Evolutionary conservation across 2,329 filamentous ascomycete species (phyloP).

Genomic region (Phoma sp.): DNA sequence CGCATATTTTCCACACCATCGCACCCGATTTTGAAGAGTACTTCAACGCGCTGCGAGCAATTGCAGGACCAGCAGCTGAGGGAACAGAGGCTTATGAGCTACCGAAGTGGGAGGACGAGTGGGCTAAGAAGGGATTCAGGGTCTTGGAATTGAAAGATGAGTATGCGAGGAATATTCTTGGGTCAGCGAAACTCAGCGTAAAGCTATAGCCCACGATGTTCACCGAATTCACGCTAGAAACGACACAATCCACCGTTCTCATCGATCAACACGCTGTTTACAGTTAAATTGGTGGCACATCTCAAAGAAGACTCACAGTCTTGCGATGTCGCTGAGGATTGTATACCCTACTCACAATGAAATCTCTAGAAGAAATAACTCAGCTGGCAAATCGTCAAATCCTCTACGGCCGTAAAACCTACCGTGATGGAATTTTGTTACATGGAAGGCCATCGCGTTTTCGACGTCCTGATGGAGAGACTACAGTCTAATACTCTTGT

Average conservation of each 20-base stretch:
- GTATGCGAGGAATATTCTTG: conserved; percentile 1
- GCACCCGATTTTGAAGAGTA: conserved; percentile 70
- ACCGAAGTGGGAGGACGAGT: conserved; percentile 2
- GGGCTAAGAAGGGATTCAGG: conserved; percentile 5
- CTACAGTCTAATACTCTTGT: no score
- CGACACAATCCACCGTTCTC: neutral
- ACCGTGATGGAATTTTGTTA: no score
- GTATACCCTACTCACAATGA: no score
- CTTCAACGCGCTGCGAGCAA: conserved; percentile 61
- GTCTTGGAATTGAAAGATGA: conserved; percentile 12
- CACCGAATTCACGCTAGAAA: no score
- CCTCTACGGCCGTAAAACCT: no score
- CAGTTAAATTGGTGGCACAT: neutral
- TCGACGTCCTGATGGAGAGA: no score
- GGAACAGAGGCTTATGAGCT: conserved; percentile 11
- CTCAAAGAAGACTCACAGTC: neutral
- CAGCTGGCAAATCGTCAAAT: no score
- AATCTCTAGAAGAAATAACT: no score
- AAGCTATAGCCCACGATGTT: neutral
- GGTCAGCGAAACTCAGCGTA: neutral
- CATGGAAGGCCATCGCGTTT: no score
- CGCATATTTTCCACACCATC: conserved; percentile 58
- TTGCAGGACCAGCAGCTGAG: conserved; percentile 4
- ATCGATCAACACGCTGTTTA: neutral
- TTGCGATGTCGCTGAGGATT: no score